Base-by-base conservation (phyloP, 2,329 filamentous ascomycete species). In the Didymella keratinophila region DNA sequence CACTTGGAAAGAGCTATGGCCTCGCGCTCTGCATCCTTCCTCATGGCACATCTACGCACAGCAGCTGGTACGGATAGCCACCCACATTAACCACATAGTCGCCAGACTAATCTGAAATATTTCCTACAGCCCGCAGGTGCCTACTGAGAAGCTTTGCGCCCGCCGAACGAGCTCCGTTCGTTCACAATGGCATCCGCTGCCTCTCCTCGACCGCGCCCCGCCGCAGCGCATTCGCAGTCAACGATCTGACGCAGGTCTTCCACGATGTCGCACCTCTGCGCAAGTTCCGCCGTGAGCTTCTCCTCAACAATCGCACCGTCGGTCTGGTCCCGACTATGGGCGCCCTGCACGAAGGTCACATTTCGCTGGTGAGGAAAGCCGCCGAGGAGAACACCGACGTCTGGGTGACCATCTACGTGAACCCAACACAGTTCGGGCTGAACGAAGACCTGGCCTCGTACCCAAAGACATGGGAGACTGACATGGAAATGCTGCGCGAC, bases 301-400 rank as follows among this genome's bases (percentile, higher is more conserved):
- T 87, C 34, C 78, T 87, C 59, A 83, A 87, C 70, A 85, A 89
- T 68, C 86, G 89, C 56, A 88, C 88, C 43, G 88, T 99, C 57
- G 92, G 90, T 58, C 87, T 99, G 27, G 93, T 99, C 34, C 95
- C 95, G 1, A 99, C 95, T 30, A 98, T 99, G 95, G 95, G 95
- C 62, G 95, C 95, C 48, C 84, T 99, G n/a, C 95, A 99, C 78
- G 86, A 88, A 54, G 95, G 95, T 39, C 95, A 99, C 78, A 79
- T 97, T 50, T 90, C 91, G 3, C 85, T 99, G 21, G 90, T 97
- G 70, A 90, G 92, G 58, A 86, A 88, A 67, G 95, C 95, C 3
- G 93, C 93, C 1, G 82, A 83, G 46, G 92, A 96, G 70, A 95
- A 93, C 79, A 89, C 91, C 65, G 86, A 93, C 68, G 91, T 98